Conservation (phyloP, 2,329 filamentous ascomycete genomes). For the Sclerotinia sclerotiorum region DNA sequence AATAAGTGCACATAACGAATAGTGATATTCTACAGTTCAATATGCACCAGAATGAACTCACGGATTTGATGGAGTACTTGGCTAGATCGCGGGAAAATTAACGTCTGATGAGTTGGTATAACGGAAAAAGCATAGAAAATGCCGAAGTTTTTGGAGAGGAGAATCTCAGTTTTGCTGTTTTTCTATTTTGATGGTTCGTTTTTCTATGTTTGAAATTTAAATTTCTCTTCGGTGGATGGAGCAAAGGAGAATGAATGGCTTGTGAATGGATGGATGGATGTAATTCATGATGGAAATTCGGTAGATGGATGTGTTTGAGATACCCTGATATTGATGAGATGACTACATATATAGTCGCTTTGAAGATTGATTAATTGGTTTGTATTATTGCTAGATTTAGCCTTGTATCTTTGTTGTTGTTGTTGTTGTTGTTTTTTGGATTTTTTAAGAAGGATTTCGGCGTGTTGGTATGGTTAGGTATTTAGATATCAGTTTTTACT, state of each 20-base stretch:
- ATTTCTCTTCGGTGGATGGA: not conserved
- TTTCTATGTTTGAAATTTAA: too few species aligned
- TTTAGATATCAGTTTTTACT: not conserved
- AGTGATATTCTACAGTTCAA: not conserved
- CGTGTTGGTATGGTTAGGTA: not conserved
- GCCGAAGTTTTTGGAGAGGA: not conserved
- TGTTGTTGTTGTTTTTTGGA: not conserved
- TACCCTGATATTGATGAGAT: constrained; percentile 16
- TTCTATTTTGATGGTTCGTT: not conserved
- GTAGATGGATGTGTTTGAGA: not conserved
- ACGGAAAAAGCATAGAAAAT: not conserved
- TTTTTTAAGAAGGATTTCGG: not conserved
- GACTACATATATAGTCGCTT: not conserved
- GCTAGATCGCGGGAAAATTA: not conserved
- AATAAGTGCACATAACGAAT: not conserved
- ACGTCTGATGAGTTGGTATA: not conserved
- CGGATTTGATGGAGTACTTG: not conserved
- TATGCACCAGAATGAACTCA: not conserved
- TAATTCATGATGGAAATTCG: not conserved
- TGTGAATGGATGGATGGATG: not conserved
- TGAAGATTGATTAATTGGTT: not conserved
- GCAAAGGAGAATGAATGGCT: not conserved
- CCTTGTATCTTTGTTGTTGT: not conserved
- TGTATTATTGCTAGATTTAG: not conserved
- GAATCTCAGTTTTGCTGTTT: not conserved